A percentile compares a stretch with the other conserved stretches of the same genome.
phyloP scores from a whole-genome alignment of 768 basidiomycete genomes.

The Flagelloscypha sp. region DNA sequence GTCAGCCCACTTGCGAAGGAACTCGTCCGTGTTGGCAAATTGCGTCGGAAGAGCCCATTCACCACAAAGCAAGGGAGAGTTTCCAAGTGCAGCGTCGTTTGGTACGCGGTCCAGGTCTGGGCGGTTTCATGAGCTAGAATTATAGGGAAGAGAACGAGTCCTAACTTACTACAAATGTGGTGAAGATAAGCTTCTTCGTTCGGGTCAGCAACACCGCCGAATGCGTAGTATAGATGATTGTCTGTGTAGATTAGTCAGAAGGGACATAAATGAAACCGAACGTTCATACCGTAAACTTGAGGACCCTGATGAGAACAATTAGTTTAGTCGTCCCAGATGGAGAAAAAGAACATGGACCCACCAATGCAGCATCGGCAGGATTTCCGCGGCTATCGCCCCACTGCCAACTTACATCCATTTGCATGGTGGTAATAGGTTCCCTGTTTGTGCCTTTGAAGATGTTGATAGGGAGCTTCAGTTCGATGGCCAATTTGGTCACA shows the following conservation, averaged over 20 bases:
- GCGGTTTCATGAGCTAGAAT: neutral
- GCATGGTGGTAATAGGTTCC: conserved; percentile 3
- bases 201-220: conserved; percentile 63
- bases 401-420: conserved; percentile 78
- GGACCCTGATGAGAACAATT: too few relatives aligned
- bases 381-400: conserved; percentile 58
- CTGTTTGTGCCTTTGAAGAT: neutral
- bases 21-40: conserved; percentile 52
- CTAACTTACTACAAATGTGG: conserved; percentile 57
- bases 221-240: conserved; percentile 25
- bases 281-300: conserved; percentile 64
- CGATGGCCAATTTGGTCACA: conserved; percentile 21
- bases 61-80: conserved; percentile 35
- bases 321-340: too few relatives aligned
- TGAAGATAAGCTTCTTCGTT: conserved; percentile 57
- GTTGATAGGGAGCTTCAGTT: conserved; percentile 9
- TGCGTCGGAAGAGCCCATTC: conserved; percentile 61
- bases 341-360: too few relatives aligned
- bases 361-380: conserved; percentile 57
- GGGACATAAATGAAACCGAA: conserved; percentile 2
- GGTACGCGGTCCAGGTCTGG: conserved; percentile 55
- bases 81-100: conserved; percentile 31
- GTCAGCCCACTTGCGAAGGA: conserved; percentile 63
- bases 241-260: conserved; percentile 5
- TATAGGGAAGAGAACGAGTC: neutral